Conservation (phyloP, 2,329 filamentous ascomycete genomes). For the Setomelanomma holmii region DNA sequence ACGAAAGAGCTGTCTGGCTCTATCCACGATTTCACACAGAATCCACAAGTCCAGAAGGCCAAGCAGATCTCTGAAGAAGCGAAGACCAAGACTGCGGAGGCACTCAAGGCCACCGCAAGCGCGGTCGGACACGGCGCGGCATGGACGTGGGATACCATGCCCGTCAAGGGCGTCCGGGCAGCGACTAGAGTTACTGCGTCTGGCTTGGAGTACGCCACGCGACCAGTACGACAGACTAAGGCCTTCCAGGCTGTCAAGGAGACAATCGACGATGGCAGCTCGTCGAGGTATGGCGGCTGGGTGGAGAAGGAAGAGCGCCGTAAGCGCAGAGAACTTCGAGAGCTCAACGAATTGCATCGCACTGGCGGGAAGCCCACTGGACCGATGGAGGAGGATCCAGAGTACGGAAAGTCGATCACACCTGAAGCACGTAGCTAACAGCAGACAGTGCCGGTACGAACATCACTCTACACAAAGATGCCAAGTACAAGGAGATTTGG, state of each 20-base stretch:
- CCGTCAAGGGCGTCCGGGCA: conserved; percentile 88
- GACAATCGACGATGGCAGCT: conserved; percentile 96
- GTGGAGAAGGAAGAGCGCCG: conserved; percentile 93
- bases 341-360: conserved; percentile 65
- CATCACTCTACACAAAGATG: conserved; percentile 93
- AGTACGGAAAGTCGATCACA: conserved; percentile 66
- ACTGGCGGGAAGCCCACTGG: conserved; percentile 58
- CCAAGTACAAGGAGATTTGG: conserved; percentile 99
- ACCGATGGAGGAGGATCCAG: conserved; percentile 79
- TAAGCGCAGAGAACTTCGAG: conserved; percentile 76
- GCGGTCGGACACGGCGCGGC: conserved; percentile 88
- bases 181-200: conserved; percentile 85
- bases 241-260: conserved; percentile 93
- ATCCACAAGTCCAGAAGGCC: conserved; percentile 85
- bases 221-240: conserved; percentile 92
- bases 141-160: conserved; percentile 96
- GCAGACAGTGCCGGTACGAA: conserved; percentile 83
- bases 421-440: conserved; percentile 12
- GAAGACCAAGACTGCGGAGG: conserved; percentile 76
- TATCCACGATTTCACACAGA: conserved; percentile 90
- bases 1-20: conserved; percentile 92
- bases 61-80: conserved; percentile 85
- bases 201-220: conserved; percentile 91
- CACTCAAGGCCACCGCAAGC: conserved; percentile 83
- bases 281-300: conserved; percentile 95